phyloP scores from a whole-genome alignment of 1,284 basidiomycete species.

The Cryptococcus sp. region DNA sequence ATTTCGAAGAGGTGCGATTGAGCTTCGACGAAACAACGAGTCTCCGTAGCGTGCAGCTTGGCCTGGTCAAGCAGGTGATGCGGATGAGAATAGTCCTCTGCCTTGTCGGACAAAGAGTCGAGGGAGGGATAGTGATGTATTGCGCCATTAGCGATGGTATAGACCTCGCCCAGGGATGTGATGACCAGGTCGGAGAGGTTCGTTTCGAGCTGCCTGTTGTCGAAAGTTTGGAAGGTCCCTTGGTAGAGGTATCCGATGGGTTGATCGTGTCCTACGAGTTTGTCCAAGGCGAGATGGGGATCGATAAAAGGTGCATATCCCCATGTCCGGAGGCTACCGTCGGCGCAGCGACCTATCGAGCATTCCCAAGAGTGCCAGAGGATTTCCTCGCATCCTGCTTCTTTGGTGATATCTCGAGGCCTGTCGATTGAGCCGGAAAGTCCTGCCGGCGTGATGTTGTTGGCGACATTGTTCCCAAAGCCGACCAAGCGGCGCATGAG shows the following conservation, averaged over 20 bases:
- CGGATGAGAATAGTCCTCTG: constrained; percentile 3
- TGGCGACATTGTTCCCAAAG: no score
- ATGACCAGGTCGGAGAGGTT: neutral
- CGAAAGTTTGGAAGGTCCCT: neutral
- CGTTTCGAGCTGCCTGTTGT: no score
- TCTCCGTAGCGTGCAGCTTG: constrained; percentile 23
- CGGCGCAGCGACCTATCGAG: constrained; percentile 3
- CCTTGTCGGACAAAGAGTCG: constrained; percentile 6
- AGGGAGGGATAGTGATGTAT: constrained; percentile 15
- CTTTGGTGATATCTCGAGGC: constrained; percentile 7
- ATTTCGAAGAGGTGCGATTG: constrained; percentile 21
- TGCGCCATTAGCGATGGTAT: constrained; percentile 9
- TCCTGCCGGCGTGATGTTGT: no score
- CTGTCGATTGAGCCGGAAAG: neutral
- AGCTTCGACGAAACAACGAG: constrained; percentile 16
- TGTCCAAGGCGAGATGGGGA: neutral
- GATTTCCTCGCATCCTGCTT: constrained; percentile 6
- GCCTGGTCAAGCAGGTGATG: constrained; percentile 2
- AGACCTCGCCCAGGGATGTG: constrained; percentile 15
- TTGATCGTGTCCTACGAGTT: constrained; percentile 5
- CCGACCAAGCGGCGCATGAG: no score
- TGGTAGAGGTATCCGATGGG: constrained; percentile 3
- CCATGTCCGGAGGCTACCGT: neutral
- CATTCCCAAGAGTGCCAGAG: constrained; percentile 23
- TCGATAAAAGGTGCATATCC: neutral